phyloP scores from a whole-genome alignment of 2,329 filamentous ascomycete genomes.

The Talaromyces sp. region DNA sequence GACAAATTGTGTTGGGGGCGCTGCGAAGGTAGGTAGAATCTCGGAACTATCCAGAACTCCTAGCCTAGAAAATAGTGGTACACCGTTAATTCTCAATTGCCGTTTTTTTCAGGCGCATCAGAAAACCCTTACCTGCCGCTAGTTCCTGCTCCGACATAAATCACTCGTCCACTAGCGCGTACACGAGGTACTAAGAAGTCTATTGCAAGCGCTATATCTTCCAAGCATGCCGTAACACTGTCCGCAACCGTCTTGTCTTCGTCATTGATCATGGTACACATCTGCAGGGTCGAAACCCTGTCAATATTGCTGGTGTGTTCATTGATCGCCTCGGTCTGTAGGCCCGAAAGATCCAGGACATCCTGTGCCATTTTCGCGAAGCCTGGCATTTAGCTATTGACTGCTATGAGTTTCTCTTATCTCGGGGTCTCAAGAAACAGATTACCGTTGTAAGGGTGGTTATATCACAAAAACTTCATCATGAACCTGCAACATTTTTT shows the following conservation, averaged over 20 bases:
- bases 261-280: conserved; percentile 39
- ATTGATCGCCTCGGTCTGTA: conserved; percentile 42
- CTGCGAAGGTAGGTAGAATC: conserved; percentile 43
- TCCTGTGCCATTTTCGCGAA: conserved; percentile 18
- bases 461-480: background rate
- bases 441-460: background rate
- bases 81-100: background rate
- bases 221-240: conserved; percentile 32
- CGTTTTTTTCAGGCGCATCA: background rate
- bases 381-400: background rate
- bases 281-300: conserved; percentile 36
- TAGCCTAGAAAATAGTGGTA: conserved; percentile 26
- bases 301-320: conserved; percentile 36
- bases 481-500: background rate
- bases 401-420: background rate
- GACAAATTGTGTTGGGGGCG: conserved; percentile 39
- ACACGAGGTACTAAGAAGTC: conserved; percentile 33
- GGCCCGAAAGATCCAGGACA: conserved; percentile 27
- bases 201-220: conserved; percentile 34
- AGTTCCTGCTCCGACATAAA: conserved; percentile 45
- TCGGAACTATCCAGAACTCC: conserved; percentile 44
- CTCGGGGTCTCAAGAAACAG: background rate
- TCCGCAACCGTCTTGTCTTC: conserved; percentile 35
- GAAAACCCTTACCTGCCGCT: conserved; percentile 38
- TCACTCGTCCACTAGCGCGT: conserved; percentile 33